phyloP scores from a whole-genome alignment of 352 stramenopile species.

The Phytophthora capsici region DNA sequence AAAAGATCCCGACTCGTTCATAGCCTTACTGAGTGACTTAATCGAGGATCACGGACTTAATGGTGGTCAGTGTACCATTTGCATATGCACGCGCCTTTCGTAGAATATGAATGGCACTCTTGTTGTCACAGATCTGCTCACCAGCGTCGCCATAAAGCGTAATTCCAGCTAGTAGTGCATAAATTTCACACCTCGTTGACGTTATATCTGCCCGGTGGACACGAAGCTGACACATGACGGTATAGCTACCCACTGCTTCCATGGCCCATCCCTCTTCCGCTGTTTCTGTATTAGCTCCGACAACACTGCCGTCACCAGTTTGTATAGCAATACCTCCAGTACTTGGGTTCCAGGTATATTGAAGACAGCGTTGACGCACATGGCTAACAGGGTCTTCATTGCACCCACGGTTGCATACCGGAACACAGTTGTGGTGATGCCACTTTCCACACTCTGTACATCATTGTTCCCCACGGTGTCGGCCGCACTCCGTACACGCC shows the following conservation, averaged over 20 bases:
- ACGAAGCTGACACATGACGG: neutral
- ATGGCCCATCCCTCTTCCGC: conserved; percentile 1
- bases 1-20: neutral
- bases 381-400: neutral
- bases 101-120: conserved; percentile 5
- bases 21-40: neutral
- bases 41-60: neutral
- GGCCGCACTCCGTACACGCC: neutral
- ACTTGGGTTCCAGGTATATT: neutral
- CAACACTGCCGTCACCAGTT: neutral
- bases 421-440: conserved; percentile 7
- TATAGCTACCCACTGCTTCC: neutral
- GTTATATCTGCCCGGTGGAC: conserved; percentile 4
- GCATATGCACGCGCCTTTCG: neutral
- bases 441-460: neutral
- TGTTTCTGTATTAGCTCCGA: neutral
- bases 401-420: neutral
- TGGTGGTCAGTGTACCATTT: neutral
- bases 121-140: conserved; percentile 11
- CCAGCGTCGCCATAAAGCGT: neutral
- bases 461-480: neutral
- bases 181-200: conserved; percentile 8
- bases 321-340: neutral
- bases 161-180: conserved; percentile 6
- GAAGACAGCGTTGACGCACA: no score